Evolutionary conservation across 75 land plant species (phyloP).

Genomic region (Isoetes taiwanensis): DNA sequence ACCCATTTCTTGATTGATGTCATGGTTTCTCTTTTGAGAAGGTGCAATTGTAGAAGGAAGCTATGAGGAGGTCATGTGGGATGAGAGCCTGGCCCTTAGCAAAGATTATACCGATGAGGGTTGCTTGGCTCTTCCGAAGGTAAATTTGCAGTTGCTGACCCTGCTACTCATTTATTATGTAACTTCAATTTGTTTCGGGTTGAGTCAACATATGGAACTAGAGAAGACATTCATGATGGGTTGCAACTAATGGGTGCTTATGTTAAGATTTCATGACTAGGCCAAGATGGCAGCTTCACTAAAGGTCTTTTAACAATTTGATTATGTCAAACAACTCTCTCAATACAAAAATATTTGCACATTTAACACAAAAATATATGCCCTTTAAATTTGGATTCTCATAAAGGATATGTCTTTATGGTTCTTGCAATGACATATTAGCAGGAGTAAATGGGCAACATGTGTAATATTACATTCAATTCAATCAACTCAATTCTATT

Average conservation of each 20-base stretch:
- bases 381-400: too few relatives aligned
- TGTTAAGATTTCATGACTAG: conserved; percentile 85
- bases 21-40: conserved; percentile 82
- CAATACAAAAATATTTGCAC: too few relatives aligned
- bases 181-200: conserved; percentile 92
- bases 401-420: too few relatives aligned
- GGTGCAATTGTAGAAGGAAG: conserved; percentile 87
- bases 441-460: too few relatives aligned
- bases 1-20: conserved; percentile 75
- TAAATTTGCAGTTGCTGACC: conserved; percentile 91
- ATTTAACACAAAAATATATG: too few relatives aligned
- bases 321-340: too few relatives aligned
- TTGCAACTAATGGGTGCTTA: conserved; percentile 81
- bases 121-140: conserved; percentile 89
- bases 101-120: conserved; percentile 96
- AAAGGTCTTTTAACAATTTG: too few relatives aligned
- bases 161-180: conserved; percentile 85
- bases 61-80: conserved; percentile 98
- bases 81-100: conserved; percentile 94
- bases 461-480: too few relatives aligned
- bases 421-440: too few relatives aligned
- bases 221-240: conserved; percentile 93
- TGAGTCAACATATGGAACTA: conserved; percentile 95
- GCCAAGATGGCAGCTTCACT: conserved; percentile 94
- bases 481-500: too few relatives aligned